Conservation (phyloP, 257 asterid genomes). For the Ligustrum vulgare region DNA sequence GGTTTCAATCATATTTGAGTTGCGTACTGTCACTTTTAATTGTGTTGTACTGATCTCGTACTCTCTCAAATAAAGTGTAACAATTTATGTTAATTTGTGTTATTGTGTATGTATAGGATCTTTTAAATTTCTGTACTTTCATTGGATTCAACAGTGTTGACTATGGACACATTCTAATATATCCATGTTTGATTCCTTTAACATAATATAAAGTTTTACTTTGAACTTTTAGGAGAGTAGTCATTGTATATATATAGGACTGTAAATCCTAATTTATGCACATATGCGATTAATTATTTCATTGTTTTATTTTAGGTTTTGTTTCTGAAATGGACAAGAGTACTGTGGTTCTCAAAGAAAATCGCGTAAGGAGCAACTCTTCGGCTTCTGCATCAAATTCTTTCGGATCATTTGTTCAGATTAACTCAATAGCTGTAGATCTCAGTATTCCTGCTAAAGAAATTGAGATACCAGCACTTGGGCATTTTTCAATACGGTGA, state of each 20-base stretch:
- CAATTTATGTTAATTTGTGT: background rate
- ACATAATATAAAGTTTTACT: background rate
- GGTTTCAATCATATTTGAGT: conserved; percentile 38
- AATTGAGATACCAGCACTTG: conserved; percentile 38
- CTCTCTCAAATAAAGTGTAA: background rate
- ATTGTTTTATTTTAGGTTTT: conserved; percentile 23
- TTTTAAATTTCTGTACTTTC: background rate
- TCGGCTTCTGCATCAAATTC: conserved; percentile 37
- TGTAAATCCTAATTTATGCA: conserved; percentile 21
- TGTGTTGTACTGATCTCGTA: background rate
- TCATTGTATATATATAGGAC: conserved; percentile 19
- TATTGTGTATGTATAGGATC: conserved; percentile 1
- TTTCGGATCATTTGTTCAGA: conserved; percentile 45
- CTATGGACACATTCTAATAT: background rate
- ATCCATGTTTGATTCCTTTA: background rate
- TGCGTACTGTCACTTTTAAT: background rate
- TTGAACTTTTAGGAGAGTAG: background rate
- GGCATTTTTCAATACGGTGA: conserved; percentile 79
- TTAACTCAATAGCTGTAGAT: conserved; percentile 56
- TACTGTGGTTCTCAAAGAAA: conserved; percentile 32
- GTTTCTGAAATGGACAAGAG: conserved; percentile 42
- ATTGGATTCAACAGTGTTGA: background rate
- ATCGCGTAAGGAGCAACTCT: conserved; percentile 24
- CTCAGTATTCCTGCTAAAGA: conserved; percentile 37
- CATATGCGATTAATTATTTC: conserved; percentile 15